phyloP scores from a whole-genome alignment of 257 asterid species.

The Solanum arcanum region DNA sequence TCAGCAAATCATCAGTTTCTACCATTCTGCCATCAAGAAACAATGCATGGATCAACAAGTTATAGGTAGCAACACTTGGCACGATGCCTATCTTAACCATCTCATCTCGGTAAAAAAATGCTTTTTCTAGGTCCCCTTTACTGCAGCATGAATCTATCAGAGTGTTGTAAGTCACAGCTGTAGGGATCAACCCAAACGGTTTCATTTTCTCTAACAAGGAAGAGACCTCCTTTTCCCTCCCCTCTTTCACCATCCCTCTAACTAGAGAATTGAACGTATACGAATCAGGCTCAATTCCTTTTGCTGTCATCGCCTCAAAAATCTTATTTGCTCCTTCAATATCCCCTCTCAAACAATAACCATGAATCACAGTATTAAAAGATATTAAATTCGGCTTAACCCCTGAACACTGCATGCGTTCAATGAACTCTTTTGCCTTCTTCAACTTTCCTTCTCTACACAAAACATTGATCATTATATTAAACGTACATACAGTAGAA shows the following conservation, averaged over 20 bases:
- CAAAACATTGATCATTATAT: slow-evolving; percentile 39
- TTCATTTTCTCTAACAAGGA: slow-evolving; percentile 31
- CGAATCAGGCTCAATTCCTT: slow-evolving; percentile 28
- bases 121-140: slow-evolving; percentile 35
- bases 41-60: slow-evolving; percentile 31
- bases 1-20: slow-evolving; percentile 25
- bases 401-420: slow-evolving; percentile 32
- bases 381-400: slow-evolving; percentile 40
- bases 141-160: slow-evolving; percentile 40
- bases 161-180: slow-evolving; percentile 35
- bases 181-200: slow-evolving; percentile 29
- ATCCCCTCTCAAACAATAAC: slow-evolving; percentile 25
- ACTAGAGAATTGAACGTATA: slow-evolving; percentile 38
- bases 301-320: slow-evolving; percentile 21
- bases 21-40: slow-evolving; percentile 20
- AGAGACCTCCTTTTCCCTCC: slow-evolving; percentile 30
- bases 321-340: slow-evolving; percentile 23
- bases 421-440: slow-evolving; percentile 30
- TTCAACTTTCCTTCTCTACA: slow-evolving; percentile 44
- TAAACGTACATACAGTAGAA: slow-evolving; percentile 28
- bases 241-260: slow-evolving; percentile 25
- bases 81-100: slow-evolving; percentile 37
- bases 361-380: slow-evolving; percentile 33
- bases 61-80: slow-evolving; percentile 43
- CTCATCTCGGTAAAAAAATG: slow-evolving; percentile 30